phyloP scores from a whole-genome alignment of 768 basidiomycete species.

The Lentinula guzmanii region DNA sequence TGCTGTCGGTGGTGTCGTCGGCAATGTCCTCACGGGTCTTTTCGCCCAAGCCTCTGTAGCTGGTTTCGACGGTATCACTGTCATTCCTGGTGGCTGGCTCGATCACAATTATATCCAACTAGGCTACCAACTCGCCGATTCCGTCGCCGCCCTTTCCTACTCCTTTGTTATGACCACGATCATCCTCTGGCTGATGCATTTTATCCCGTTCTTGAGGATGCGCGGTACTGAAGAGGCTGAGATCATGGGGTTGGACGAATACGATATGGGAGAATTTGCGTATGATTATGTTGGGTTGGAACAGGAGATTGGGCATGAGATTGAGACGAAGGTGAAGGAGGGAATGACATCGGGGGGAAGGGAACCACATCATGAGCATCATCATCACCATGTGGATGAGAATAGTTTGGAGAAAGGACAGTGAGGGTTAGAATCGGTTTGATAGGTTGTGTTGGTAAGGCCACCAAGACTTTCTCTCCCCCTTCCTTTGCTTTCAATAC shows the following conservation, averaged over 20 bases:
- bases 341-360: constrained; percentile 21
- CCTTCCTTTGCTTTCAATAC: not conserved
- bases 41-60: constrained; percentile 84
- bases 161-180: constrained; percentile 62
- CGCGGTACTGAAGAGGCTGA: constrained; percentile 56
- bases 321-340: constrained; percentile 11
- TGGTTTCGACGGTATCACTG: constrained; percentile 65
- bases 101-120: constrained; percentile 79
- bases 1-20: constrained; percentile 70
- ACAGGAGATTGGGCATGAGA: constrained; percentile 39
- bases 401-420: constrained; percentile 4
- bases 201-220: constrained; percentile 72
- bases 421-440: not conserved
- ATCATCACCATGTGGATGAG: not conserved
- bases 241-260: constrained; percentile 83
- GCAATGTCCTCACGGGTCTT: constrained; percentile 79
- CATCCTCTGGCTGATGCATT: constrained; percentile 87
- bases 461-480: too few species aligned
- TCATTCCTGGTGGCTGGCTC: constrained; percentile 81
- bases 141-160: constrained; percentile 56
- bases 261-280: constrained; percentile 86
- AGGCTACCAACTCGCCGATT: constrained; percentile 80
- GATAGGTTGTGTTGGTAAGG: too few species aligned
- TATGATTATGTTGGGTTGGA: constrained; percentile 85
- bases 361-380: constrained; percentile 24